Evolutionary conservation across 139 green algal genomes (phyloP).

Genomic region (Coccomyxa sp.): DNA sequence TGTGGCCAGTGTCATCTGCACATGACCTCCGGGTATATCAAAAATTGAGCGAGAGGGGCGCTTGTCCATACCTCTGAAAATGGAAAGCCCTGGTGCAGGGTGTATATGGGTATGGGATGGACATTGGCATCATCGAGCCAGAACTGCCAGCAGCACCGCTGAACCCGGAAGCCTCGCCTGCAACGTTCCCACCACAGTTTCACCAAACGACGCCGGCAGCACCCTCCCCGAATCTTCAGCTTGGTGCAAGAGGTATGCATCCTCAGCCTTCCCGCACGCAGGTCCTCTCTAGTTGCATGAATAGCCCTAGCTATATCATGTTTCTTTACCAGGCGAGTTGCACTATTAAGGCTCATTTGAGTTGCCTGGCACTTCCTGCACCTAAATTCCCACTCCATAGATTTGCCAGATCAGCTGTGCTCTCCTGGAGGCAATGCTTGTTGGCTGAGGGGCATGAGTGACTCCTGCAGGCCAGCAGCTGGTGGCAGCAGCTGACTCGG

Average conservation of each 20-base stretch:
- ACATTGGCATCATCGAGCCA: constrained; percentile 21
- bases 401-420: background rate
- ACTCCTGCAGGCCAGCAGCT: background rate
- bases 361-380: background rate
- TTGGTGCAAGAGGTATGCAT: no score
- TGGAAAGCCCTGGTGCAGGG: constrained; percentile 19
- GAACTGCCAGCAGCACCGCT: background rate
- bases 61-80: no score
- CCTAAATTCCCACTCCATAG: background rate
- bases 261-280: background rate
- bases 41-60: no score
- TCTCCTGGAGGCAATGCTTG: background rate
- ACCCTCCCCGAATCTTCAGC: no score
- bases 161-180: background rate
- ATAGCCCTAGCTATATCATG: background rate
- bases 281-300: background rate
- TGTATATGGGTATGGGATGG: constrained; percentile 28
- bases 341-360: background rate
- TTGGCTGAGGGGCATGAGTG: background rate
- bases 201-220: no score
- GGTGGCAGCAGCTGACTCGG: background rate
- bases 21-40: background rate
- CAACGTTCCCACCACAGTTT: no score
- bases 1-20: background rate
- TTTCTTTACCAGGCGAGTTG: background rate